Base-by-base conservation (phyloP, 2,329 filamentous ascomycete species). In the Pseudopithomyces chartarum region DNA sequence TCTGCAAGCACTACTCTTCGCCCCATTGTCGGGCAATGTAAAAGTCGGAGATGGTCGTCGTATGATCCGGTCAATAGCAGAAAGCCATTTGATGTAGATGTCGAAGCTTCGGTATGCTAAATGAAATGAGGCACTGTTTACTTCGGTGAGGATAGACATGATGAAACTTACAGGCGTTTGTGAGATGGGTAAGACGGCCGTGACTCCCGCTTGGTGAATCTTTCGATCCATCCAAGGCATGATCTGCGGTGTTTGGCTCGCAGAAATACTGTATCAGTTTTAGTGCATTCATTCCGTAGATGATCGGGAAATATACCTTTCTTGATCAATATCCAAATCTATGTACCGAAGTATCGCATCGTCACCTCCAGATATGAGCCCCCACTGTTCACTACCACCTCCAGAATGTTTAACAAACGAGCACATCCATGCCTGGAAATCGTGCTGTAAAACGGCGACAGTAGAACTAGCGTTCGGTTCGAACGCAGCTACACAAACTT, bases 1-100 rank as follows among this genome's bases (percentile, higher is more conserved):
- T 92, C 87, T 0, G 85, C 82, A 5, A 92, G 81, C 2, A 88
- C 76, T 32, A 80, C 80, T 44, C 77, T 79, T 4, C 79, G 76
- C 15, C 78, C 73, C 11, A 67, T 45, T 2, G 55, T 26, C 3
- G 74, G 68, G 71, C 62, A 77, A 1, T 82, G 73, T 47, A 90
- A 83, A 1, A 97, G 80, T 12, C 94, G 85, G 17, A 98, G 80
- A 58, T 83, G 81, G 66, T 98, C 93, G 67, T 98, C 95, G 69
- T 98, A 99, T 70, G 91, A 96, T 3, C 95, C 95, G 0, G 93
- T 97, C 2, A 97, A 68, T 2, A 96, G 75, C 4, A 95, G 69
- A 3, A 82, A 80, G 8, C 60, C 56, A 1, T 81, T 80, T 22
- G 55, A 59, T 42, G 64, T 57, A 2, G 13, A 40, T 40, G 8